phyloP scores from a whole-genome alignment of 2,329 filamentous ascomycete genomes.

The Hypocrella siamensis region DNA sequence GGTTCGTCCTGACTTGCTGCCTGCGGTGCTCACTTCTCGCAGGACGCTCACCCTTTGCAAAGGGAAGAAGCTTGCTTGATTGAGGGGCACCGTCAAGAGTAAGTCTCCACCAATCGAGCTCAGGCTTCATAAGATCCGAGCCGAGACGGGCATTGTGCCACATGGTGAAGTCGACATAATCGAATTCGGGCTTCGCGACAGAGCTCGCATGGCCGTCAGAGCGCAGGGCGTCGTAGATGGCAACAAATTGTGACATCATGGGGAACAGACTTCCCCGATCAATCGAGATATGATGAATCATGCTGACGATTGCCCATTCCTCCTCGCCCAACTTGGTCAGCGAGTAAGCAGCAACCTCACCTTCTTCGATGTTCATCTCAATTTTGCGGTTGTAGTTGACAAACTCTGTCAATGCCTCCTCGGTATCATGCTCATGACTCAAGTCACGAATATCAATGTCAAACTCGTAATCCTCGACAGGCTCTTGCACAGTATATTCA shows the following conservation, averaged over 20 bases:
- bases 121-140: neutral
- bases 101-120: neutral
- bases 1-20: neutral
- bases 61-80: neutral
- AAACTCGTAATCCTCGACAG: neutral
- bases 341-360: neutral
- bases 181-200: neutral
- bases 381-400: neutral
- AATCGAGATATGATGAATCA: neutral
- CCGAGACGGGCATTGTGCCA: neutral
- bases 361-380: neutral
- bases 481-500: neutral
- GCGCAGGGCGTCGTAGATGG: neutral
- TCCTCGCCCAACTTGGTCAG: neutral
- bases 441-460: neutral
- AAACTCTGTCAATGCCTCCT: neutral
- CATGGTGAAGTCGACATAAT: neutral
- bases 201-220: neutral
- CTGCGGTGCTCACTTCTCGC: too few species aligned
- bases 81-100: neutral
- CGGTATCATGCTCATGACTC: neutral
- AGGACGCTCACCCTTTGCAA: neutral
- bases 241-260: neutral
- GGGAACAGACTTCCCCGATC: neutral
- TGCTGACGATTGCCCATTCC: neutral